Evolutionary conservation across 495 filamentous ascomycete species (phyloP), one percentile per base, ranked within the genome.

Genomic region (Xylaria sp.): DNA sequence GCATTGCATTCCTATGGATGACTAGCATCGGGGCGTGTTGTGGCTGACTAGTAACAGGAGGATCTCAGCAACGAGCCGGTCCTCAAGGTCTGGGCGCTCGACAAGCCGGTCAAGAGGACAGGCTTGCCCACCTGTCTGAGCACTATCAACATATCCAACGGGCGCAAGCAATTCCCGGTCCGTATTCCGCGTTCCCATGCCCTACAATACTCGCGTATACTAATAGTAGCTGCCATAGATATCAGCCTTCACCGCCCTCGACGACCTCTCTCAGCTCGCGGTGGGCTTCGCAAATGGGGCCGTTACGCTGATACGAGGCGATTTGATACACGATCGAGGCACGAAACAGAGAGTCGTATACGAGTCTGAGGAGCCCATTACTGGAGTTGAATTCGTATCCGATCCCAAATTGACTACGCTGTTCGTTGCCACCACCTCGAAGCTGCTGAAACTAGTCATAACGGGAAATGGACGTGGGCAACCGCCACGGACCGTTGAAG

Each of bases 201-300:
- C 0, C 15, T n/a, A 4, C 61, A 35, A 0, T 4, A 21, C 29
- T 19, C 21, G 19, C 21, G 29, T 29, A 26, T 8, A 31, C 70
- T 74, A 68, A 77, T 70, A 50, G 46, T 26, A 17, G 46, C 24
- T 17, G 9, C 17, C n/a, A 31, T 72, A 97, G 93, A 93, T 98
- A 35, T 96, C 94, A 29, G 94, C 94, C 15, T 97, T 98, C 80
- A 88, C 93, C 21, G 90, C 91, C 7, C 87, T 97, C 40, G 90
- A 92, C 50, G 93, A 97, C 78, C 84, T 98, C 17, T 93, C 93
- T 11, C 95, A 98, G 83, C 87, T 98, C 8, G 96, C 94, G 29
- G 90, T 98, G 14, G 96, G 97, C 21, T 99, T 99, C 80, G 96
- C 92, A 31, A 98, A 98, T 80, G 96, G 96, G 24, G 91, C 94